A percentile compares a stretch with the other conserved stretches of the same genome.
phyloP scores from a whole-genome alignment of 306 rosid genomes.

The Neltuma alba region DNA sequence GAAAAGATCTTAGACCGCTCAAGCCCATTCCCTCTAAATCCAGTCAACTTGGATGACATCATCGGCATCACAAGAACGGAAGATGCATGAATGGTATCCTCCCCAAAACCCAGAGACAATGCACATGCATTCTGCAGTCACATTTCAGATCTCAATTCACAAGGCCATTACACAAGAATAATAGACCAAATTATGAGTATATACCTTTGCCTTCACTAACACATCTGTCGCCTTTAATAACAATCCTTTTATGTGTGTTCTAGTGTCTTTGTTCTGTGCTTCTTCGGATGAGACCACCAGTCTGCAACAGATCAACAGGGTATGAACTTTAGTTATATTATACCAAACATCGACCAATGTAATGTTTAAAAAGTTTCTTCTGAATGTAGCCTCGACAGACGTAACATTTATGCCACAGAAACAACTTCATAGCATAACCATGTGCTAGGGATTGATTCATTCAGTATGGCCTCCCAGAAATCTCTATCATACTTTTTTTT shows the following conservation, averaged over 20 bases:
- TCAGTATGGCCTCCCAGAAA: neutral
- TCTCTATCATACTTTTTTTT: neutral
- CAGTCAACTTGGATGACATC: constrained; percentile 94
- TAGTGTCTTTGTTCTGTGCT: constrained; percentile 52
- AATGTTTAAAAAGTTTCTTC: neutral
- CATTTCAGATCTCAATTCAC: neutral
- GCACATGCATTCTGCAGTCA: constrained; percentile 71
- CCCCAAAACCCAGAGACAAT: constrained; percentile 81
- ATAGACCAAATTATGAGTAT: constrained; percentile 14
- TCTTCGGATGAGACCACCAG: constrained; percentile 64
- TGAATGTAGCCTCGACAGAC: neutral
- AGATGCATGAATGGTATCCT: constrained; percentile 87
- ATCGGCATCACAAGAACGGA: constrained; percentile 96
- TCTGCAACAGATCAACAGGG: constrained; percentile 41
- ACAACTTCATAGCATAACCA: neutral
- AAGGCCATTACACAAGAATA: constrained; percentile 7
- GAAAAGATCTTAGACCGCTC: constrained; percentile 65
- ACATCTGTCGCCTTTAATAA: constrained; percentile 56
- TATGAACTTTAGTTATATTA: constrained; percentile 26
- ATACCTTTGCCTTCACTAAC: constrained; percentile 83
- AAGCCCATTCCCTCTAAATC: constrained; percentile 81
- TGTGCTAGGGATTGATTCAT: neutral
- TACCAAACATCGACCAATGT: neutral
- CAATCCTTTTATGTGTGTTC: constrained; percentile 62
- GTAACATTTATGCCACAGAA: neutral